Base-by-base conservation (phyloP, 1,139 yeast genomes). In the Spathaspora sp. region DNA sequence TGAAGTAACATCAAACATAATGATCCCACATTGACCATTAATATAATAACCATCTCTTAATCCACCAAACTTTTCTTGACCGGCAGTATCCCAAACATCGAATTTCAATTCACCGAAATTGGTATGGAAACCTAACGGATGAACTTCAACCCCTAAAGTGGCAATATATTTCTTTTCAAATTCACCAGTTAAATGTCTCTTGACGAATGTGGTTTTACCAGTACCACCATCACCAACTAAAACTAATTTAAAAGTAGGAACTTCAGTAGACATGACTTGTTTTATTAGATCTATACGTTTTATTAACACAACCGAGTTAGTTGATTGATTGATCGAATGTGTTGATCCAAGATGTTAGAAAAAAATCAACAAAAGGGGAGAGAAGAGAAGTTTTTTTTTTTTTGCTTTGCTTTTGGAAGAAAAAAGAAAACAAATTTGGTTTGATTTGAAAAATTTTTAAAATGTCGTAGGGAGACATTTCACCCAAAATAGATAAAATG, bases 141-240 rank as follows among this genome's bases (percentile, higher is more conserved):
- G 97, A 57, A 95, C 99, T 74, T 95, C 99, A 58, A 95, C 99
- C 80, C 99, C 99, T 67, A 91, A 88, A 51, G 99, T 95, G 69
- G 99, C 99, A 72, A 89, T 89, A 80, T 95, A 95, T 76, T 91
- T 91, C 81, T 95, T 95, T 78, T 95, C 99, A 71, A 95, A 95
- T 75, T 95, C 99, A 79, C 99, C 99, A 56, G 99, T 93, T 75
- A 91, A 86, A 77, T 95, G 99, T 81, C 99, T 91, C 84, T 93
- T 95, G 75, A 95, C 99, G 64, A 95, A 95, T 53, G 99, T 95
- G 80, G 99, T 95, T 86, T 93, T 91, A 80, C 98, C 98, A 73
- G 99, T 93, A 85, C 99, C 99, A 83, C 99, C 99, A 70, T 93
- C 99, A 73, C 99, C 99, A 74, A 93, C 98, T 67, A 93, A 86